Base-by-base conservation (phyloP, 192 early-diverging fungal species). In the Pecoramyces ruminantium region DNA sequence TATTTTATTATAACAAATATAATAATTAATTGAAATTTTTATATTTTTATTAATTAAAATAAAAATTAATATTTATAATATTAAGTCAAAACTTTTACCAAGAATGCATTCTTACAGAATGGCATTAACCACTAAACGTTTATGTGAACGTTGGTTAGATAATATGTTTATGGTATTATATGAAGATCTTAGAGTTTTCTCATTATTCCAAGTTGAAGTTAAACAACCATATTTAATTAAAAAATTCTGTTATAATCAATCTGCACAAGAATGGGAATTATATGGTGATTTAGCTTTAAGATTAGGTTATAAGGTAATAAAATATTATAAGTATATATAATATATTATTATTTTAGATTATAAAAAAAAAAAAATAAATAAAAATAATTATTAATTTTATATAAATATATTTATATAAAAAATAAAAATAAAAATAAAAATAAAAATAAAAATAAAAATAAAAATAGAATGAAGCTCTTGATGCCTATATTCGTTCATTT, bases 111-210 rank as follows among this genome's bases (percentile, higher is more conserved):
- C 42, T 21, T 51, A 51, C 13, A 51, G 6, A 40, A 95, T 95
- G 81, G 92, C 90, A 4, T 96, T 96, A 86, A 90, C 91, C 79
- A 93, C 94, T 88, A 99, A 99, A 90, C 89, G 98, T 28, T 91
- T 99, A 77, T 99, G 98, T 82, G 98, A 99, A 83, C 96, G 97
- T 81, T 99, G 98, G 98, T 89, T 99, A 79, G 98, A 99, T 84
- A 98, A 99, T 86, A 87, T 97, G 79, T 98, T 98, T 80, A 98
- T 99, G 98, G 95, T 99, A 8, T 86, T 99, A 78, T 99, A 97
- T 83, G 97, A 98, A 79, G 78, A 98, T 82, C 88, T 99, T 51
- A 92, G 98, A 29, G 89, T 96, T 21, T 51, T 51, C 13, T 51
- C 42, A 51, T 51, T 99, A 97, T 87, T 96, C 95, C 14, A 92